Percentiles rank a stretch among this genome's conserved stretches.
phyloP scores from a whole-genome alignment of 257 asterid genomes.

The Datura wrightii region DNA sequence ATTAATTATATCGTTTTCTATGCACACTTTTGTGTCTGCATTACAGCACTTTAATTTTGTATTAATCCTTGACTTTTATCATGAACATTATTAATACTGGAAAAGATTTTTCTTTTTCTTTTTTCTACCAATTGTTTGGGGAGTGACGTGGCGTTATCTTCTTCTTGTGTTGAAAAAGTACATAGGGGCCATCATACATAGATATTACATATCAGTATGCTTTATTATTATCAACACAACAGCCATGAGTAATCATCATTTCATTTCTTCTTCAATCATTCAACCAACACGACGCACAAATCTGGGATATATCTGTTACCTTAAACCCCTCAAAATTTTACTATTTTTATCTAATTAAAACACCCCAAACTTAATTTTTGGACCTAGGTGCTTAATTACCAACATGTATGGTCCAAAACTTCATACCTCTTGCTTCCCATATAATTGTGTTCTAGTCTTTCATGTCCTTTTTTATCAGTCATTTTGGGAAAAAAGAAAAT shows the following conservation, averaged over 20 bases:
- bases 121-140: not conserved
- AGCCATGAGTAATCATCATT: slow-evolving; percentile 9
- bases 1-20: slow-evolving; percentile 22
- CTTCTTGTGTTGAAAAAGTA: slow-evolving; percentile 11
- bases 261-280: slow-evolving; percentile 12
- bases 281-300: slow-evolving; percentile 18
- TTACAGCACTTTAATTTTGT: not conserved
- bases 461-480: not conserved
- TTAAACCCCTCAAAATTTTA: slow-evolving; percentile 27
- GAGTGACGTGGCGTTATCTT: slow-evolving; percentile 10
- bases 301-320: not conserved
- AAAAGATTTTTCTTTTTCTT: not conserved
- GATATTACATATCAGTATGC: not conserved
- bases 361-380: not conserved
- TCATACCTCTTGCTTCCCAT: not conserved
- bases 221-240: not conserved
- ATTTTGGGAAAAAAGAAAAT: not conserved
- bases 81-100: not conserved
- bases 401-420: not conserved
- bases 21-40: not conserved
- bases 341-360: slow-evolving; percentile 12
- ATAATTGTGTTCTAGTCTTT: not conserved
- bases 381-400: not conserved
- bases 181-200: no score
- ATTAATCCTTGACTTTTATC: not conserved